Base-by-base conservation (phyloP, 202 grass and related monocot species). In the Setaria italica region DNA sequence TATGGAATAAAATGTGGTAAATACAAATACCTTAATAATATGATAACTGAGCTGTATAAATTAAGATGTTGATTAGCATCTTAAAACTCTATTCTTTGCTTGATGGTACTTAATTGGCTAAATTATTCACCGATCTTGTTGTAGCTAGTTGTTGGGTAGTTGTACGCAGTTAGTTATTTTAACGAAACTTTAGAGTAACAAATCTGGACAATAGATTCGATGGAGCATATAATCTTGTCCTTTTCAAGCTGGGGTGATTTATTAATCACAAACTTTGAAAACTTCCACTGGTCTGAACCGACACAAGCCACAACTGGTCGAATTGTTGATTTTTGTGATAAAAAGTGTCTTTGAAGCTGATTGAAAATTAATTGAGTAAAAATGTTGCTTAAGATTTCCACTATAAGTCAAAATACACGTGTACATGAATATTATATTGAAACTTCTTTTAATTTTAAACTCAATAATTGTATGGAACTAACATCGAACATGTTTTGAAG, bases 121-220 rank as follows among this genome's bases (percentile, higher is more conserved):
- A 62, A 16, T 45, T 29, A 25, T 45, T 14, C 12, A 15, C n/a
- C 1, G 3, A 46, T 62, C 20, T 30, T 60, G 56, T 32, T 33
- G n/a, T 50, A 48, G 81, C 79, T 80, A 80, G 65, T 72, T 88
- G 80, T 25, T 15, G 29, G 51, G 8, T 80, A 60, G 70, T 80
- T 80, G 53, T 80, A 69, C 4, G 19, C 6, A 25, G 9, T 59
- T 77, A 11, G 3, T 74, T 67, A 46, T 47, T 85, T 32, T 33
- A 68, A 58, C 17, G 17, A 59, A 69, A 37, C 29, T 25, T 59
- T 35, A 70, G 11, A 10, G 19, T 4, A 48, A 16, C 4, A 77
- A 77, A 77, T 58, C 7, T 35, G 9, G 41, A 59, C 25, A 67
- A 21, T 58, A 58, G 53, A 60, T 60, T 77, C 74, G 6, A 45